phyloP scores from a whole-genome alignment of 805 yeast species.

The Candida sphagnicola region DNA sequence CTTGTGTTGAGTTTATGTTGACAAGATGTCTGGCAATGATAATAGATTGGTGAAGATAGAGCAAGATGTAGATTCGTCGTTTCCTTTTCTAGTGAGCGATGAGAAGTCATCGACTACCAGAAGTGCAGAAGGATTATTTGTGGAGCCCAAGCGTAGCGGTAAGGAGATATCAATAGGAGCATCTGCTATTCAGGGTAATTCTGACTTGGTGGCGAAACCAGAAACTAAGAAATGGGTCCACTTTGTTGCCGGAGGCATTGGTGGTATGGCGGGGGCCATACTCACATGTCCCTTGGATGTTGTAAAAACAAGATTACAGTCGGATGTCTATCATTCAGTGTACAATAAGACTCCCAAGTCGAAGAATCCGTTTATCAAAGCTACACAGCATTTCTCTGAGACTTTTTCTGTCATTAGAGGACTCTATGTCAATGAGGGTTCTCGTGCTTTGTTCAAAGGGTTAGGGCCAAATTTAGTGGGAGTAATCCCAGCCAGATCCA shows the following conservation, averaged over 20 bases:
- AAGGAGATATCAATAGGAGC: no score
- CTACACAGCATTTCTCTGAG: constrained; percentile 72
- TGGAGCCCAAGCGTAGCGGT: constrained; percentile 6
- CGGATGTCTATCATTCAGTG: constrained; percentile 67
- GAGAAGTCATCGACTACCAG: constrained; percentile 60
- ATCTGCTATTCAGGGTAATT: background rate
- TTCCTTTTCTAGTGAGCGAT: constrained; percentile 64
- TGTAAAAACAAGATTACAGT: constrained; percentile 91
- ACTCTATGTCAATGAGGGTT: constrained; percentile 75
- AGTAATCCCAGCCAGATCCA: constrained; percentile 96
- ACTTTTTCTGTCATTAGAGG: constrained; percentile 68
- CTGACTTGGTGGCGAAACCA: constrained; percentile 6
- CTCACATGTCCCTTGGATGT: constrained; percentile 94
- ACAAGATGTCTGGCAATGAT: background rate
- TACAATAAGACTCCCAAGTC: constrained; percentile 48
- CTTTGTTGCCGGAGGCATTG: constrained; percentile 88
- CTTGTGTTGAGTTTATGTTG: no score
- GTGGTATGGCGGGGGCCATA: constrained; percentile 97
- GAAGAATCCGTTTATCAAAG: constrained; percentile 37
- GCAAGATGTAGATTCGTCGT: constrained; percentile 55
- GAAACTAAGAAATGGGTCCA: constrained; percentile 55
- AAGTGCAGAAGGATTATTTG: constrained; percentile 27
- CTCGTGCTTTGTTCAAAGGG: constrained; percentile 85
- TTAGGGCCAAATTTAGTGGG: constrained; percentile 96
- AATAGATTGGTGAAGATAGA: constrained; percentile 21